These are phyloP conservation scores for Pistacia atlantica DNA, from an alignment of 345 rosid species.

Conservation along the genomic window DNA sequence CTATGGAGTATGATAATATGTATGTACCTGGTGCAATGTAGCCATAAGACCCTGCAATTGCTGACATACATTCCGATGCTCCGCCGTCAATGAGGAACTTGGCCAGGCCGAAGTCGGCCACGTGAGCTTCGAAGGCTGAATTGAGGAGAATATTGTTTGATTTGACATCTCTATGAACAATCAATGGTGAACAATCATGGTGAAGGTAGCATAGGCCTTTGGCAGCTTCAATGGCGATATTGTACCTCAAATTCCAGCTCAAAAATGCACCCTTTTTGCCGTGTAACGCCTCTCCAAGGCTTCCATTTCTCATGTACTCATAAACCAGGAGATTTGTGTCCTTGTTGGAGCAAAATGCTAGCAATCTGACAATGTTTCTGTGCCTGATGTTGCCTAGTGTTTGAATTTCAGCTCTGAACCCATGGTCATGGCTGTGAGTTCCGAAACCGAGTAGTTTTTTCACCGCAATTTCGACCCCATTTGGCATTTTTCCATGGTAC, in stretches of 20 bases:
- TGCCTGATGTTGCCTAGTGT: slow-evolving; percentile 72
- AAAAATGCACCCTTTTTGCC: slow-evolving; percentile 59
- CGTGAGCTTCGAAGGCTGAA: slow-evolving; percentile 73
- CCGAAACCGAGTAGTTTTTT: slow-evolving; percentile 58
- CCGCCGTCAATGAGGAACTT: slow-evolving; percentile 61
- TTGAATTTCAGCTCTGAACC: slow-evolving; percentile 62
- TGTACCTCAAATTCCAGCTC: slow-evolving; percentile 61
- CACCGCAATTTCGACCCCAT: slow-evolving; percentile 63
- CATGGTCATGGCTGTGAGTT: slow-evolving; percentile 52
- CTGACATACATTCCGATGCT: slow-evolving; percentile 72
- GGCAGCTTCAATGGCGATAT: slow-evolving; percentile 70
- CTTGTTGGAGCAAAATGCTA: slow-evolving; percentile 69
- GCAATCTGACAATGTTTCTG: slow-evolving; percentile 65
- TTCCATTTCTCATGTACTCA: slow-evolving; percentile 73
- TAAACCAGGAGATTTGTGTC: slow-evolving; percentile 62
- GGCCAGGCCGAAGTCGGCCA: slow-evolving; percentile 76
- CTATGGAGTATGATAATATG: background rate
- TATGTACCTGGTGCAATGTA: slow-evolving; percentile 74
- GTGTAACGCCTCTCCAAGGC: slow-evolving; percentile 65
- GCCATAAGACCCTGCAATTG: slow-evolving; percentile 75
- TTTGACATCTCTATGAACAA: slow-evolving; percentile 75
- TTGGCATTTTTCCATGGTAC: slow-evolving; percentile 57
- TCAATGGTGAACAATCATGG: slow-evolving; percentile 72
- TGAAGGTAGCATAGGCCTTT: slow-evolving; percentile 76
- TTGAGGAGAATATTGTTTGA: slow-evolving; percentile 66